These are phyloP conservation scores for Omphalotus olearius DNA, from an alignment of 1,284 basidiomycete genomes.

Conservation along the genomic window DNA sequence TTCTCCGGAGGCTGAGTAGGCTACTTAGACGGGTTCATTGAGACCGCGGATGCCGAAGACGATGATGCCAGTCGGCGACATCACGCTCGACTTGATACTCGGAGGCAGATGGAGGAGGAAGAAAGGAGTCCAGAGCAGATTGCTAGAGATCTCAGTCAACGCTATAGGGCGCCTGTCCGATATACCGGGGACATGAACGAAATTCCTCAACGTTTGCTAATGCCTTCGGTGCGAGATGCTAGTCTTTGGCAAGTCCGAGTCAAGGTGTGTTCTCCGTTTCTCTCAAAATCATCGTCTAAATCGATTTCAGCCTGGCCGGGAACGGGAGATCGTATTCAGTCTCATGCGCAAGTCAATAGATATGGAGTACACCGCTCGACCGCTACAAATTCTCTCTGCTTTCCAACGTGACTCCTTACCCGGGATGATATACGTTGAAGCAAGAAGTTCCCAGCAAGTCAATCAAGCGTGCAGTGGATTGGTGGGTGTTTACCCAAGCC, in stretches of 20 bases:
- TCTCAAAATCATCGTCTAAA: neutral
- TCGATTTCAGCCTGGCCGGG: conserved; percentile 72
- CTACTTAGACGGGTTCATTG: conserved; percentile 77
- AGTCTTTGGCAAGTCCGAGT: conserved; percentile 95
- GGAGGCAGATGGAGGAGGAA: conserved; percentile 64
- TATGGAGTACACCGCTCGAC: conserved; percentile 70
- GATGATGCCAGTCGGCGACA: conserved; percentile 63
- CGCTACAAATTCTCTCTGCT: conserved; percentile 85
- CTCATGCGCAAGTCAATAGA: conserved; percentile 91
- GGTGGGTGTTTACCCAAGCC: conserved; percentile 85
- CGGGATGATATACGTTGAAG: conserved; percentile 96
- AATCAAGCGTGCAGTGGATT: conserved; percentile 84
- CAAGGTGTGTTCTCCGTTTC: conserved; percentile 58
- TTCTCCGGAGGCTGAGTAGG: conserved; percentile 4
- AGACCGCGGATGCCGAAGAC: conserved; percentile 69
- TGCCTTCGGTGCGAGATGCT: conserved; percentile 96
- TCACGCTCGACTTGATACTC: conserved; percentile 78
- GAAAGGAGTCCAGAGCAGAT: conserved; percentile 86
- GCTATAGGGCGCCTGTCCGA: conserved; percentile 69
- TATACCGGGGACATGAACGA: conserved; percentile 92
- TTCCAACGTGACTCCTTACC: conserved; percentile 95
- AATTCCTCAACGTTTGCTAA: conserved; percentile 91
- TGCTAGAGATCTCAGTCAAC: conserved; percentile 79
- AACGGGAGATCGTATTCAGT: conserved; percentile 90
- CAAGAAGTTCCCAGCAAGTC: conserved; percentile 85